Conservation (phyloP, 768 basidiomycete genomes). For the Rhodotorula toruloides region DNA sequence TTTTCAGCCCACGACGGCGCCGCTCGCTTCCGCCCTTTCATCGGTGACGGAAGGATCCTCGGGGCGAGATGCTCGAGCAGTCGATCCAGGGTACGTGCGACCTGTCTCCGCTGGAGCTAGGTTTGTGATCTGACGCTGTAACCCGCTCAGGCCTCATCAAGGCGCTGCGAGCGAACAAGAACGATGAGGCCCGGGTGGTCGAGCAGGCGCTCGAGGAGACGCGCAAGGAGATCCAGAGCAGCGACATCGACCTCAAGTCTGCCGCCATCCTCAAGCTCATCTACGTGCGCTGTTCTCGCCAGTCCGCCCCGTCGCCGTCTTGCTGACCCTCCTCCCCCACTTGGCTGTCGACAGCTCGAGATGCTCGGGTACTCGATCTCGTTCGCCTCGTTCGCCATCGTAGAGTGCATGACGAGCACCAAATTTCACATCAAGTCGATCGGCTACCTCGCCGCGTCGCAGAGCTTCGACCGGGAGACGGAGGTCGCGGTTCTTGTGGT, state of each 20-base stretch:
- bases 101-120: not conserved
- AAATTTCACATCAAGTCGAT: constrained; percentile 88
- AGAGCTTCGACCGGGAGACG: constrained; percentile 88
- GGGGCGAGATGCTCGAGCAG: not conserved
- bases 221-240: constrained; percentile 77
- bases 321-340: constrained; percentile 2
- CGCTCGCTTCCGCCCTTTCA: too few species aligned
- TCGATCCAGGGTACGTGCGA: not conserved
- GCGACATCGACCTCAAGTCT: constrained; percentile 96
- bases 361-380: constrained; percentile 87
- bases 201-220: constrained; percentile 91
- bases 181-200: constrained; percentile 86
- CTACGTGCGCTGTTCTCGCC: constrained; percentile 61
- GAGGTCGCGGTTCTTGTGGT: constrained; percentile 97
- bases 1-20: too few species aligned
- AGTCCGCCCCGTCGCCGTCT: not conserved
- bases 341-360: constrained; percentile 85
- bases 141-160: constrained; percentile 45
- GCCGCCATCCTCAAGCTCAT: constrained; percentile 91
- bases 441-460: constrained; percentile 86
- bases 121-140: rapidly evolving
- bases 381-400: constrained; percentile 93
- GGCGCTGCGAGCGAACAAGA: constrained; percentile 90
- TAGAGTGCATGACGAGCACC: constrained; percentile 95
- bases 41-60: too few species aligned